Evolutionary conservation across 345 rosid species (phyloP).

Genomic region (Populus alba): DNA sequence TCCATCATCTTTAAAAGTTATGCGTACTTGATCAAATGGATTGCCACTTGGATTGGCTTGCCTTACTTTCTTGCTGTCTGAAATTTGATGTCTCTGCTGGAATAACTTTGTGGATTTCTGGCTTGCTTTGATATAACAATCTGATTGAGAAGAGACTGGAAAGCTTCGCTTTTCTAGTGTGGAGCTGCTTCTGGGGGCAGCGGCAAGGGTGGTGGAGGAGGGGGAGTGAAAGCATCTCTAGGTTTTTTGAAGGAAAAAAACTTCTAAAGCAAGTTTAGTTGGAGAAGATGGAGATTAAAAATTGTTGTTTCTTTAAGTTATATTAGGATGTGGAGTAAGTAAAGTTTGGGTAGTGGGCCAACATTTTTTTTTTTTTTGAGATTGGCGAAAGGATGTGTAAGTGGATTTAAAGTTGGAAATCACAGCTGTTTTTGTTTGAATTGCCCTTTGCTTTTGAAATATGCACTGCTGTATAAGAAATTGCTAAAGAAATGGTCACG

Average conservation of each 20-base stretch:
- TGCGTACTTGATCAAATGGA: no score
- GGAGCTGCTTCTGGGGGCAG: slow-evolving; percentile 9
- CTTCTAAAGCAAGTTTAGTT: slow-evolving; percentile 17
- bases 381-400: slow-evolving; percentile 29
- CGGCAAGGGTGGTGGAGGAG: slow-evolving; percentile 21
- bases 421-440: slow-evolving; percentile 21
- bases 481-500: background rate
- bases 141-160: slow-evolving; percentile 37
- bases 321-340: slow-evolving; percentile 26
- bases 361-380: slow-evolving; percentile 20
- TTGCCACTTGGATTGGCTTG: slow-evolving; percentile 16
- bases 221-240: slow-evolving; percentile 39
- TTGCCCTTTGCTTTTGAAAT: slow-evolving; percentile 27
- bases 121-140: slow-evolving; percentile 44
- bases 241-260: slow-evolving; percentile 11
- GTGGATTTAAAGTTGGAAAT: slow-evolving; percentile 37
- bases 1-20: no score
- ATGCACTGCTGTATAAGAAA: slow-evolving; percentile 7
- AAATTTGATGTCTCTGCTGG: slow-evolving; percentile 9
- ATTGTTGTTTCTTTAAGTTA: slow-evolving; percentile 28
- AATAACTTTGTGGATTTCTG: slow-evolving; percentile 12
- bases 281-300: slow-evolving; percentile 24
- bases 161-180: slow-evolving; percentile 35
- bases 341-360: slow-evolving; percentile 44
- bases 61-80: slow-evolving; percentile 13